Percentiles rank a stretch among this genome's conserved stretches.
Evolutionary conservation across 371 early-diverging fungal species (phyloP).

Genomic region (Mortierella sp.): DNA sequence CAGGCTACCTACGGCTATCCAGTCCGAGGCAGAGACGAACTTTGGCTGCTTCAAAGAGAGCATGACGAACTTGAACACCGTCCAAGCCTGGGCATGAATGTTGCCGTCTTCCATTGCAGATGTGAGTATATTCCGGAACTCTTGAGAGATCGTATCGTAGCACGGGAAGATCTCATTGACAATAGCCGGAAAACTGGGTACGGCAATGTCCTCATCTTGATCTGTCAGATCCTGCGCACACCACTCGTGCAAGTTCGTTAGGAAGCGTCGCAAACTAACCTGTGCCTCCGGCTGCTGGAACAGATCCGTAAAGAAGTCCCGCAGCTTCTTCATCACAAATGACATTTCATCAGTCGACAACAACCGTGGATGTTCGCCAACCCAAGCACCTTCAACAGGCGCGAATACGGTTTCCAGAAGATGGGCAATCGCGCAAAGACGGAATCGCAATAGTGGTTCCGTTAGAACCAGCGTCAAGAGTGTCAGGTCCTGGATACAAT

Average conservation of each 20-base stretch:
- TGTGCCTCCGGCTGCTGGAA: slow-evolving; percentile 15
- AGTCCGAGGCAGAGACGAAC: slow-evolving; percentile 7
- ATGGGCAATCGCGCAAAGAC: slow-evolving; percentile 28
- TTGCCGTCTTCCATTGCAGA: slow-evolving; percentile 1
- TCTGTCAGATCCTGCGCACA: background rate
- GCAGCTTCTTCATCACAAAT: slow-evolving; percentile 31
- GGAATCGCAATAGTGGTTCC: slow-evolving; percentile 29
- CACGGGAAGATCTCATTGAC: slow-evolving; percentile 25
- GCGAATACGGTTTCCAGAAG: slow-evolving; percentile 27
- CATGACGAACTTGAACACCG: slow-evolving; percentile 20
- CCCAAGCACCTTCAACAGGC: slow-evolving; percentile 7
- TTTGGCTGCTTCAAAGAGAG: slow-evolving; percentile 8
- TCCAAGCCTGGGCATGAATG: slow-evolving; percentile 4
- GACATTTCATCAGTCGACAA: slow-evolving; percentile 12
- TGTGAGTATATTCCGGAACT: slow-evolving; percentile 20
- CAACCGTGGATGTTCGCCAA: slow-evolving; percentile 16
- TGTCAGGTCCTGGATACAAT: slow-evolving; percentile 2
- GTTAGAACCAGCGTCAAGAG: slow-evolving; percentile 12
- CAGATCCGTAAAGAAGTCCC: slow-evolving; percentile 17
- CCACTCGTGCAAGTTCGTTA: slow-evolving; percentile 9
- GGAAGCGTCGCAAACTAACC: slow-evolving; percentile 9
- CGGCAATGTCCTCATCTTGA: background rate
- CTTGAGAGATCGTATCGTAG: slow-evolving; percentile 6
- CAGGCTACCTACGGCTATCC: background rate
- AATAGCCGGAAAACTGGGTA: slow-evolving; percentile 1